phyloP scores from a whole-genome alignment of 352 stramenopile genomes.

The Phytophthora uliginosa region DNA sequence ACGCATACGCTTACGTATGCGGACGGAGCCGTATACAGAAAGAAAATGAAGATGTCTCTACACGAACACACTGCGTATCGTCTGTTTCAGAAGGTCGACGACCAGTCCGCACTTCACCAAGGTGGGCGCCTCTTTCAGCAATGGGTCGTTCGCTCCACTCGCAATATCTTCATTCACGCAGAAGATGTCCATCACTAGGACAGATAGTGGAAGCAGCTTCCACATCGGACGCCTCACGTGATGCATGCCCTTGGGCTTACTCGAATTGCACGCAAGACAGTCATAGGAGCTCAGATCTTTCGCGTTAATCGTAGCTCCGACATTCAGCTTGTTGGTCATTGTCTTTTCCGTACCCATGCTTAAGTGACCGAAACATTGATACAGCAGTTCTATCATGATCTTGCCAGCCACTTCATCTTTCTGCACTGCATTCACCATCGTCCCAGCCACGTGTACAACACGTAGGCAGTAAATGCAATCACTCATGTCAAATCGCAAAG shows the following conservation, averaged over 20 bases:
- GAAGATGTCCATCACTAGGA: constrained; percentile 12
- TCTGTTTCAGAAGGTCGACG: too few relatives aligned
- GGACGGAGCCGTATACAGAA: too few relatives aligned
- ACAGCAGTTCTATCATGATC: constrained; percentile 2
- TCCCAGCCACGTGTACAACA: background rate
- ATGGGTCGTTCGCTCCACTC: background rate
- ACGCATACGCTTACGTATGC: too few relatives aligned
- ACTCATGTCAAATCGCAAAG: constrained; percentile 1
- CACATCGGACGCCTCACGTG: background rate
- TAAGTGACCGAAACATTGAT: constrained; percentile 8
- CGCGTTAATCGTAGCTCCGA: constrained; percentile 9
- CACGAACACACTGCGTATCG: too few relatives aligned
- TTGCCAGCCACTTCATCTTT: background rate
- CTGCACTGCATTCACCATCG: background rate
- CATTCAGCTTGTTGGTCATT: background rate
- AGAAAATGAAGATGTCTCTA: too few relatives aligned
- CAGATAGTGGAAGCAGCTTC: background rate
- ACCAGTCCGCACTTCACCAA: too few relatives aligned
- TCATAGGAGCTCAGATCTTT: constrained; percentile 6
- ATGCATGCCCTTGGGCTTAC: constrained; percentile 4
- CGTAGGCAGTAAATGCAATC: background rate
- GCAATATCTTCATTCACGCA: constrained; percentile 11
- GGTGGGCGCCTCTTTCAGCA: too few relatives aligned
- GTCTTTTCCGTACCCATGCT: background rate
- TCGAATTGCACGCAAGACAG: constrained; percentile 9